Conservation (phyloP, 345 rosid genomes). For the Conringia planisiliqua region DNA sequence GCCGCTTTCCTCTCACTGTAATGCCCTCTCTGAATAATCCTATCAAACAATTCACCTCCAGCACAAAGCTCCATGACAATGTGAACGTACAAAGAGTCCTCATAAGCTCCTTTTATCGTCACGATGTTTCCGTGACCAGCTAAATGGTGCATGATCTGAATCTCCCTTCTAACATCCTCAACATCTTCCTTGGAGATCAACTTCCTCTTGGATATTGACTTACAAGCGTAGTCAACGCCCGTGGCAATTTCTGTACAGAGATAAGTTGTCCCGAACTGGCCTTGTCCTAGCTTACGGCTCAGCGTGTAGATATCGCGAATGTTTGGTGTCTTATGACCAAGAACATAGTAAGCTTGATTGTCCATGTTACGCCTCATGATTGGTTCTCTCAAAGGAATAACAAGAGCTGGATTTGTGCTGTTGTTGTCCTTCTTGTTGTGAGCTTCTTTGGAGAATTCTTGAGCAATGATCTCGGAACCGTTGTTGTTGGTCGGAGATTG, state of each 20-base stretch:
- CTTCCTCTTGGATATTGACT: slow-evolving; percentile 95
- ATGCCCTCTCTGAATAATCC: slow-evolving; percentile 98
- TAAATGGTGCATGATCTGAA: slow-evolving; percentile 98
- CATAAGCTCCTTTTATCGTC: slow-evolving; percentile 93
- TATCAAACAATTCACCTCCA: slow-evolving; percentile 94
- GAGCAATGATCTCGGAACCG: neutral
- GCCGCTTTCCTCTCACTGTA: slow-evolving; percentile 96
- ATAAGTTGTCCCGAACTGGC: slow-evolving; percentile 94
- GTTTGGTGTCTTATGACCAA: slow-evolving; percentile 86
- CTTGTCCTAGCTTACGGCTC: slow-evolving; percentile 92
- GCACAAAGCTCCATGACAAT: slow-evolving; percentile 98
- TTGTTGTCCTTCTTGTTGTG: slow-evolving; percentile 26
- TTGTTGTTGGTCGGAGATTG: slow-evolving; percentile 39
- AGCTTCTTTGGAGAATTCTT: slow-evolving; percentile 38
- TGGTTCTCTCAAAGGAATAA: slow-evolving; percentile 46
- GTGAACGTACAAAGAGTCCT: slow-evolving; percentile 77
- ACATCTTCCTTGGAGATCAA: slow-evolving; percentile 91
- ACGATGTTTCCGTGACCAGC: slow-evolving; percentile 92
- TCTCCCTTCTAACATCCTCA: slow-evolving; percentile 95
- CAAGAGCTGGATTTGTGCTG: slow-evolving; percentile 20
- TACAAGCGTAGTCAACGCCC: slow-evolving; percentile 75
- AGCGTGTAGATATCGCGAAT: slow-evolving; percentile 74
- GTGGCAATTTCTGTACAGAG: slow-evolving; percentile 67
- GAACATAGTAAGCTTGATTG: slow-evolving; percentile 68
- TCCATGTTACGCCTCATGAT: slow-evolving; percentile 61